phyloP scores from a whole-genome alignment of 2,329 filamentous ascomycete species.

The Conoideocrella luteorostrata region DNA sequence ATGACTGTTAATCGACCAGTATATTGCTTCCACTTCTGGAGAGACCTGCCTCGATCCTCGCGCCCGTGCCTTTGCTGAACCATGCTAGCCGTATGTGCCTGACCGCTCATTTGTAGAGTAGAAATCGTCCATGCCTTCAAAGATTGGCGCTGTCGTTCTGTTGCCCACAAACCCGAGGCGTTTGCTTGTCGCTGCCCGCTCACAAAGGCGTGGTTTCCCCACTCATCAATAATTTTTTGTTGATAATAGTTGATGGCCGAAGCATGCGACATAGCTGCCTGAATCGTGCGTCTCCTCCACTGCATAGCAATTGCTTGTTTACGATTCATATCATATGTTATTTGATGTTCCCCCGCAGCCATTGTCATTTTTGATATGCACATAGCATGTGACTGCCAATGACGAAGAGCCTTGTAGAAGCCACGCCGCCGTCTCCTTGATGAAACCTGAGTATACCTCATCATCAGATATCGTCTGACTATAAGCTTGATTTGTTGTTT shows the following conservation, averaged over 20 bases:
- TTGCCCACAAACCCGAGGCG: slow-evolving; percentile 26
- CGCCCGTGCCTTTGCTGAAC: slow-evolving; percentile 25
- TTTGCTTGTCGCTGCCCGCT: slow-evolving; percentile 19
- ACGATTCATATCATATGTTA: slow-evolving; percentile 9
- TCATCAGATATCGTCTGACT: slow-evolving; percentile 27
- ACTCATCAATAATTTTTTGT: slow-evolving; percentile 12
- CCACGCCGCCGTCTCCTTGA: slow-evolving; percentile 25
- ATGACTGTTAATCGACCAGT: slow-evolving; percentile 12
- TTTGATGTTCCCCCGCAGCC: slow-evolving; percentile 12
- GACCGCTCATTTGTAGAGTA: slow-evolving; percentile 28
- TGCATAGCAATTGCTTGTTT: slow-evolving; percentile 8
- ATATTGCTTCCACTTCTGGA: slow-evolving; percentile 25
- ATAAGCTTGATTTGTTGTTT: slow-evolving; percentile 20
- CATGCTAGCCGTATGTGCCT: slow-evolving; percentile 29
- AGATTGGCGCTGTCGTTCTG: slow-evolving; percentile 24
- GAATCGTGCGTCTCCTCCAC: slow-evolving; percentile 16
- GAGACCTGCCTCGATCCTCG: slow-evolving; percentile 23
- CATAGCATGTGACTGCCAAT: slow-evolving; percentile 20
- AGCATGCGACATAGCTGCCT: background rate
- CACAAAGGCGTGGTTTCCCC: slow-evolving; percentile 14
- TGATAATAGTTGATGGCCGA: background rate
- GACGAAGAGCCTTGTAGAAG: slow-evolving; percentile 25
- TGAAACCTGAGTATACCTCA: slow-evolving; percentile 28
- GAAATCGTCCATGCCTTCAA: slow-evolving; percentile 32
- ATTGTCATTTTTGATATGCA: slow-evolving; percentile 11